Evolutionary conservation across 1,284 basidiomycete species (phyloP), one percentile per base, ranked within the genome.

Genomic region (Anthracocystis panici-leucophaei): DNA sequence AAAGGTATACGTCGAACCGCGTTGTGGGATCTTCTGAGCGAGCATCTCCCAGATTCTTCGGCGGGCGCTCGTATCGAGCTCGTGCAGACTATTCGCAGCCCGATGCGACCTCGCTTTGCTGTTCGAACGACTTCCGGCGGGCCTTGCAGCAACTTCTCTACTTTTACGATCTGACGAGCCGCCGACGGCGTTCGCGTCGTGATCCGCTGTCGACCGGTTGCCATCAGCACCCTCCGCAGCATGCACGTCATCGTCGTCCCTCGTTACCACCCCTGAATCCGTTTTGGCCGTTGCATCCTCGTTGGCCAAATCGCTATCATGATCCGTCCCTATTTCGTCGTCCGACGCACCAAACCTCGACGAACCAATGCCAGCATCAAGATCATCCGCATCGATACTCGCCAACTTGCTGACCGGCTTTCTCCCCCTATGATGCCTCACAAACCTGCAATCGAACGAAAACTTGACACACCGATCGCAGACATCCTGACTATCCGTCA

Each of bases 41-140:
- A 75, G 61, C 67, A 75, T 75, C 46, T 75, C 73, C 73, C 73
- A 75, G 46, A 75, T 75, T 33, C 73, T 59, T 0, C 73, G 56
- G 20, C 73, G 51, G 4, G 73, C 73, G 21, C 33, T 62, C 6
- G 57, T 67, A 31, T 70, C 73, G 44, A 75, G 67, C 52, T 75
- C 73, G 48, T 75, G 51, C 14, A 75, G 54, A 31, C 20, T 62
- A 25, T 65, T 65, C 8, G 57, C 46, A 20, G 25, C 51, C 14
- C 65, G 49, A 4, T 63, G 64, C 31, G 50, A 3, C 51, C 71
- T 65, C n/a, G 60, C 54, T 44, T 59, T 67, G 62, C 71, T 74
- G 27, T 59, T 48, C 11, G 70, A 65, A 35, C 70, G 57, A 16
- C 61, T 63, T 5, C 38, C 57, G 5, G 31, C 14, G 4, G 58